Base-by-base conservation (phyloP, 805 yeast genomes). In the Candida quercuum region DNA sequence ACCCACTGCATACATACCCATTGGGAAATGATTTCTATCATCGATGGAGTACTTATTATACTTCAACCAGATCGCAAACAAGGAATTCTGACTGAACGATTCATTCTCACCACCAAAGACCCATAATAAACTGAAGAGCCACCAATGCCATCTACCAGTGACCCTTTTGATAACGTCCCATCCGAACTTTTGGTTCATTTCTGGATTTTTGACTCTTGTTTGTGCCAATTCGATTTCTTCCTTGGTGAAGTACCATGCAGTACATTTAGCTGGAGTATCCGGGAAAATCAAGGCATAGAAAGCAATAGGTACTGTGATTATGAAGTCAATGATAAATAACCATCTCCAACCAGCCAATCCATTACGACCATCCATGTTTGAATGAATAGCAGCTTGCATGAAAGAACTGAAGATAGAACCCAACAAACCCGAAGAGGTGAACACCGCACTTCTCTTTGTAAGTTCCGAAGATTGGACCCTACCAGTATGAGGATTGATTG, bases 311-410 rank as follows among this genome's bases (percentile, higher is more conserved):
- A 78, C 49, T 1, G 84, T 76, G 32, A 78, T 65, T 23, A 74
- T 48, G 45, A 75, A 77, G 56, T 78, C 83, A 43, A 78, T 74
- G 32, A 79, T 72, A 50, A 76, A 79, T n/a, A 78, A 53, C 84
- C 84, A 78, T 54, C 79, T 66, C 83, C 83, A 78, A 7, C 85
- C 84, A 4, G 67, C 65, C 13, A 77, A 52, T 1, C 79, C 79
- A n/a, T 57, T 54, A n/a, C n/a, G 20, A 17, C 31, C 31, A 17
- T 28, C 16, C 46, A 52, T 60, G 45, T 65, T 64, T 15, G 52
- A 57, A 47, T 66, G 68, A 26, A 75, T 74, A 3, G 75, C 72
- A n/a, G 71, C 68, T 50, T 76, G 81, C 71, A 76, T 66, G n/a
- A 72, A 67, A 1, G 76, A 72, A 30, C 77, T 69, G 45, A 75